A percentile compares a stretch with the other conserved stretches of the same genome.
Conservation (phyloP, 176 grass and related monocot species). For the Oryza glumipatula region DNA sequence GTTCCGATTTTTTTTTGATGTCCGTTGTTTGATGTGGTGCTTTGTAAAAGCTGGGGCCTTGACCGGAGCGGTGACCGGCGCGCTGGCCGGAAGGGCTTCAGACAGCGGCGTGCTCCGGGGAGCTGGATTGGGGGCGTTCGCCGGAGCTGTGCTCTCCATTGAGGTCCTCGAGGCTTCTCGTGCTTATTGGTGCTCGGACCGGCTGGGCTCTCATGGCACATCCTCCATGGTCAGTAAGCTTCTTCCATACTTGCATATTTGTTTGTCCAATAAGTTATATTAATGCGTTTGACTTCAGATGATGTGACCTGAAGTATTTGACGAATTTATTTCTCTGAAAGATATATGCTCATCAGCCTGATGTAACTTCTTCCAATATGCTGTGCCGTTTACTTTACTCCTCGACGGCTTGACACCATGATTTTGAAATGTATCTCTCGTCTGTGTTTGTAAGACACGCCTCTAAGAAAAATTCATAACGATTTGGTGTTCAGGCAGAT, state of each 20-base stretch:
- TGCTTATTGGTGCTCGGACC: constrained; percentile 72
- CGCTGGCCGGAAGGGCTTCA: constrained; percentile 66
- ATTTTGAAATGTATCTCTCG: not conserved
- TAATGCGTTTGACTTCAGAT: too few species aligned
- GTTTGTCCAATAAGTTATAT: too few species aligned
- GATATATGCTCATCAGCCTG: too few species aligned
- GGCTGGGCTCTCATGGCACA: constrained; percentile 40
- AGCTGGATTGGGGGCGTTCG: constrained; percentile 67
- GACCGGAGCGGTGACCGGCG: constrained; percentile 69
- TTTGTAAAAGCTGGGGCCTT: constrained; percentile 57
- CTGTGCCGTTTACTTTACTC: too few species aligned
- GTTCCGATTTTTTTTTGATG: constrained; percentile 8
- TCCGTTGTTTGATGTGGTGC: constrained; percentile 5
- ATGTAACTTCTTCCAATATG: too few species aligned
- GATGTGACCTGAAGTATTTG: too few species aligned
- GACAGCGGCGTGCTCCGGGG: constrained; percentile 68
- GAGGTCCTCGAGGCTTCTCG: constrained; percentile 77
- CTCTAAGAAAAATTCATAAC: constrained; percentile 18
- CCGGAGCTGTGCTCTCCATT: constrained; percentile 72
- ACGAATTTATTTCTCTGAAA: too few species aligned
- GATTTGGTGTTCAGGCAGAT: constrained; percentile 59
- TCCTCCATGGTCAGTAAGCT: constrained; percentile 77
- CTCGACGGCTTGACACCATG: not conserved
- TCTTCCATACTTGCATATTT: not conserved
- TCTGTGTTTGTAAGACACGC: not conserved